Percentiles rank a stretch among this genome's conserved stretches.
Conservation (phyloP, 768 basidiomycete species). For the Lactarius sp. region DNA sequence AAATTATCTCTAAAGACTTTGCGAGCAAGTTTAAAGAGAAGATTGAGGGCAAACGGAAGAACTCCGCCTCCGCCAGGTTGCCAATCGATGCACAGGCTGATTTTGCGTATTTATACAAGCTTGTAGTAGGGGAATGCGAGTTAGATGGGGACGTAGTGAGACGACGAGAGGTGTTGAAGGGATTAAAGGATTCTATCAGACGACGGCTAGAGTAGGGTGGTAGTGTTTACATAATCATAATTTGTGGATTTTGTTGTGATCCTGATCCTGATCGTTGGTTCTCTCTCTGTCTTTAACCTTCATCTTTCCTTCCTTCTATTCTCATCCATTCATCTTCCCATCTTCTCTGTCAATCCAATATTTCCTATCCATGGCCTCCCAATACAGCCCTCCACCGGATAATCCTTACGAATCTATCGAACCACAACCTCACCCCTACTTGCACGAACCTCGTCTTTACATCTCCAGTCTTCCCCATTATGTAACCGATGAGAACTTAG, state of each 20-base stretch:
- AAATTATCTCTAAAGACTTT: conserved; percentile 80
- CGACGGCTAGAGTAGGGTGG: background rate
- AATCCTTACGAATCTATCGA: conserved; percentile 20
- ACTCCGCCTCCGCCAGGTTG: conserved; percentile 49
- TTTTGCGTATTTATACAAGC: conserved; percentile 70
- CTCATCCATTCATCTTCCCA: background rate
- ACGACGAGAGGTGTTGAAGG: conserved; percentile 47
- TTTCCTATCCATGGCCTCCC: conserved; percentile 13
- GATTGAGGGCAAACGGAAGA: conserved; percentile 58
- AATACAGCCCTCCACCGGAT: conserved; percentile 23
- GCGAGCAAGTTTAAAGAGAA: conserved; percentile 83
- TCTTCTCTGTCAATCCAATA: conserved; percentile 4
- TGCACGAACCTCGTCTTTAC: conserved; percentile 78
- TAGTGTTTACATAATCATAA: conserved; percentile 26
- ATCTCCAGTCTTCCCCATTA: conserved; percentile 72
- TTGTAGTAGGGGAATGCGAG: conserved; percentile 49
- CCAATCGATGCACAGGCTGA: conserved; percentile 86
- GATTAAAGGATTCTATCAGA: conserved; percentile 45
- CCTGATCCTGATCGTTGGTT: conserved; percentile 5
- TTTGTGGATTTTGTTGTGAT: background rate
- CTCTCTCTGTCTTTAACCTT: background rate
- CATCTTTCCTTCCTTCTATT: background rate
- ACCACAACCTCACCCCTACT: conserved; percentile 66
- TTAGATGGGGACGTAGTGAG: conserved; percentile 52
- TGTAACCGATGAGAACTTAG: conserved; percentile 73